Conservation (phyloP, 164 flowering plant genomes). For the Saururus chinensis region DNA sequence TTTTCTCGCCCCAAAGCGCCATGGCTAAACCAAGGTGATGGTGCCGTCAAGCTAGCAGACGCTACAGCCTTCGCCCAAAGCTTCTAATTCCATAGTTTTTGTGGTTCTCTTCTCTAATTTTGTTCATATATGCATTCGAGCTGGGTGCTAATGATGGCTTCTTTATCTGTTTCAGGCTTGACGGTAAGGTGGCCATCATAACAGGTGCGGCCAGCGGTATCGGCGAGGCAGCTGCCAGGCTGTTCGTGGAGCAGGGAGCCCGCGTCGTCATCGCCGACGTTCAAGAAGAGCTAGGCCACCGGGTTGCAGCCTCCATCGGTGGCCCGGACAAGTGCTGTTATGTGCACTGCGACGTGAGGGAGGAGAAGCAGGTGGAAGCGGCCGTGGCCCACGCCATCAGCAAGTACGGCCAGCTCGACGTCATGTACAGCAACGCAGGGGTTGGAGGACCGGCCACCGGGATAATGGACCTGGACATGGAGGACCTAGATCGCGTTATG, state of each 20-base stretch:
- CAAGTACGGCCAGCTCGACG: slow-evolving; percentile 17
- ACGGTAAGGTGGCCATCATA: slow-evolving; percentile 16
- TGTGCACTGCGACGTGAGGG: slow-evolving; percentile 21
- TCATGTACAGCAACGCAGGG: slow-evolving; percentile 28
- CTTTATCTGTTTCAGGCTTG: slow-evolving; percentile 7
- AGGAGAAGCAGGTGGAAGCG: slow-evolving; percentile 18
- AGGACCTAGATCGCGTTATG: neutral
- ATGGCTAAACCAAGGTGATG: neutral
- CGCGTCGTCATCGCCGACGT: slow-evolving; percentile 14
- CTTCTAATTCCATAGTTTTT: neutral
- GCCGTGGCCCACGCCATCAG: slow-evolving; percentile 7
- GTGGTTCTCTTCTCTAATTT: too few relatives aligned
- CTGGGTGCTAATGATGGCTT: neutral
- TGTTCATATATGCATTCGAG: too few relatives aligned
- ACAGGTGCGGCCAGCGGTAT: slow-evolving; percentile 16
- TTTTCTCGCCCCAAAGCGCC: neutral
- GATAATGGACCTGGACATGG: slow-evolving; percentile 3
- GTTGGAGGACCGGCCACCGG: slow-evolving; percentile 1
- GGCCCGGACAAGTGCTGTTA: slow-evolving; percentile 9
- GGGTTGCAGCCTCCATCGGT: slow-evolving; percentile 14
- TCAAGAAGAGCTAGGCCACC: slow-evolving; percentile 17
- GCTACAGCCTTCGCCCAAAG: neutral
- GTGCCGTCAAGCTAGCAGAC: neutral
- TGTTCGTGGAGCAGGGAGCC: slow-evolving; percentile 10
- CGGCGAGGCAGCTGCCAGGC: slow-evolving; percentile 10